Percentiles rank a stretch among this genome's conserved stretches.
Conservation (phyloP, 179 eudicot species). For the Carnegiea gigantea region DNA sequence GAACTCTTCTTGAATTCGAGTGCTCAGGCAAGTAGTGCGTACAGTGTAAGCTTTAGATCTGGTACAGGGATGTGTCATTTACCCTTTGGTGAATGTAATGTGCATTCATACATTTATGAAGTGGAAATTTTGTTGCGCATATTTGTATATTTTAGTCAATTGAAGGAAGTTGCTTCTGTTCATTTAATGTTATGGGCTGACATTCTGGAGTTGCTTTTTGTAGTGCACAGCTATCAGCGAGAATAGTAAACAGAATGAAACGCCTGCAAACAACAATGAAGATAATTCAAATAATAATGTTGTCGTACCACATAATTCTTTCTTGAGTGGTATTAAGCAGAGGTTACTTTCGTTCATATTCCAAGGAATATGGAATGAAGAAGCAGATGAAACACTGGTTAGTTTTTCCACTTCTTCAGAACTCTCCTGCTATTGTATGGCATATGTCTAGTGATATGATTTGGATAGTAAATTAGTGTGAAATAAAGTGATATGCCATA, state of each 20-base stretch:
- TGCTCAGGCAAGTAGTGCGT: slow-evolving; percentile 61
- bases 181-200: not conserved
- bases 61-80: not conserved
- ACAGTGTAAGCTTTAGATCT: slow-evolving; percentile 4
- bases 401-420: slow-evolving; percentile 25
- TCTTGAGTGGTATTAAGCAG: slow-evolving; percentile 86
- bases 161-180: not conserved
- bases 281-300: slow-evolving; percentile 34
- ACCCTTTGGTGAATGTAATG: not conserved
- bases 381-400: slow-evolving; percentile 74
- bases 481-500: too few relatives aligned
- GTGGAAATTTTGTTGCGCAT: not conserved
- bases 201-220: slow-evolving; percentile 17
- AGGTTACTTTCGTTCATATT: slow-evolving; percentile 90
- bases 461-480: not conserved
- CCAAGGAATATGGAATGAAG: slow-evolving; percentile 84
- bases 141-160: not conserved
- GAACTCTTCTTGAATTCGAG: slow-evolving; percentile 82
- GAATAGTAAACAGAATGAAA: slow-evolving; percentile 38
- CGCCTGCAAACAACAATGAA: slow-evolving; percentile 40
- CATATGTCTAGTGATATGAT: not conserved
- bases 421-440: not conserved
- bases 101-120: slow-evolving; percentile 6
- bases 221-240: slow-evolving; percentile 46
- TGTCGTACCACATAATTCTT: slow-evolving; percentile 32